Evolutionary conservation across 2,329 filamentous ascomycete species (phyloP), one percentile per base, ranked within the genome.

Genomic region (Colletotrichum echinochloae): DNA sequence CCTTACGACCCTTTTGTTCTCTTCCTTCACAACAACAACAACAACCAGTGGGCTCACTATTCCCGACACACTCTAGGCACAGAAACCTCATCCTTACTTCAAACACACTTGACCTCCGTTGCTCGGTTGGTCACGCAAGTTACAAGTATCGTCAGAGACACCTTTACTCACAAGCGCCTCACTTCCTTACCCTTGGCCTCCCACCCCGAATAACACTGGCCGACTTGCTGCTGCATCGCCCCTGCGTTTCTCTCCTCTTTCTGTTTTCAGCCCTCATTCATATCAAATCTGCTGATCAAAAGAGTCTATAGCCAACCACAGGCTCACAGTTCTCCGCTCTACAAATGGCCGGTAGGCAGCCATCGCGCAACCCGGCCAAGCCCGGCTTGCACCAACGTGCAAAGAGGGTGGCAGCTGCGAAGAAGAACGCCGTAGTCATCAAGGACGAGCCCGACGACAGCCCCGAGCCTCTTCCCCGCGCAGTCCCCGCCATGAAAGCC

Each of bases 141-240:
- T 6, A 0, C 20, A n/a, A 46, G 20, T 2, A n/a, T 9, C 20
- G n/a, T n/a, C 20, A 1, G 11, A n/a, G 41, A 3, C 20, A 4
- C 18, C 20, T 9, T 46, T n/a, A n/a, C 41, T 11, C 20, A 12
- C 16, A n/a, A n/a, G n/a, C n/a, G 41, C 20, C 20, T 5, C n/a
- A 1, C 3, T 20, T n/a, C 18, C 39, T 9, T 9, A 2, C 18
- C 2, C 9, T 44, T n/a, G n/a, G n/a, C 39, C 0, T 20, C 5
- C 6, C 0, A 44, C 2, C 6, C 1, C 2, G 1, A 2, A n/a
- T 11, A n/a, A n/a, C 5, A 2, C 2, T n/a, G 8, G 5, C 4
- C 0, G 5, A 11, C 20, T n/a, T n/a, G 3, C 20, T 3, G 8
- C 0, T 11, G 20, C 20, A 4, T n/a, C 41, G 20, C 41, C 39